Evolutionary conservation across 106 monocot genomes (phyloP).

Genomic region (Acorus gramineus): DNA sequence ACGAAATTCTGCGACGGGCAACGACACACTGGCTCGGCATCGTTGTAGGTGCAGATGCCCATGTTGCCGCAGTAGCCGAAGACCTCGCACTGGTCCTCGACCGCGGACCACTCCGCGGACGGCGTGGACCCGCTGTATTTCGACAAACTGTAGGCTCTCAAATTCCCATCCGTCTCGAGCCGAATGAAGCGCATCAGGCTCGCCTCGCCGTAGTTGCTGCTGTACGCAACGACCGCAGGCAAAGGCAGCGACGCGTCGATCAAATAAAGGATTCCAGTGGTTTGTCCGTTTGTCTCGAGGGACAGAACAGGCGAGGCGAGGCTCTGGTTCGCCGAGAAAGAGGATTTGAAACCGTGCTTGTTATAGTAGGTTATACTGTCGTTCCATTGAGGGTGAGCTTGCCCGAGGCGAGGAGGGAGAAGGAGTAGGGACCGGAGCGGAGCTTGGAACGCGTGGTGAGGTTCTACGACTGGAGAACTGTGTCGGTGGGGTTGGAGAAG

Average conservation of each 20-base stretch:
- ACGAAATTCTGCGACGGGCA: conserved; percentile 77
- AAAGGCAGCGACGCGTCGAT: conserved; percentile 18
- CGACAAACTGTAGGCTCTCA: conserved; percentile 50
- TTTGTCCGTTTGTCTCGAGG: too few relatives aligned
- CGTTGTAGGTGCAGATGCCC: conserved; percentile 73
- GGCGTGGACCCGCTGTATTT: conserved; percentile 3
- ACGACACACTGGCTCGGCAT: conserved; percentile 42
- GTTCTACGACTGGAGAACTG: too few relatives aligned
- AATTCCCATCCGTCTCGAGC: conserved; percentile 70
- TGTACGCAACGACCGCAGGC: conserved; percentile 44
- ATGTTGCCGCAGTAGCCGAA: conserved; percentile 82
- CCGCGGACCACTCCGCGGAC: conserved; percentile 46
- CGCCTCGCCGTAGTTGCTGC: conserved; percentile 69
- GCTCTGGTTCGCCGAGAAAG: too few relatives aligned
- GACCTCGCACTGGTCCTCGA: conserved; percentile 76
- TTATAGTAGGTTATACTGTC: too few relatives aligned
- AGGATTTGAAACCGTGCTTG: too few relatives aligned
- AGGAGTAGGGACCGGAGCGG: too few relatives aligned
- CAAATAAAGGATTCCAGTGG: conserved; percentile 46
- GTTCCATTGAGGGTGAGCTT: too few relatives aligned
- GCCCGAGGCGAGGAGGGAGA: too few relatives aligned
- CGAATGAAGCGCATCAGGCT: conserved; percentile 42
- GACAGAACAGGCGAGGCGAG: too few relatives aligned
- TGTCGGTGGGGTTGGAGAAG: too few relatives aligned
- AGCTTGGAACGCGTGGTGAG: too few relatives aligned